Base-by-base conservation (phyloP, 129 eudicot species). In the Calendula officinalis region DNA sequence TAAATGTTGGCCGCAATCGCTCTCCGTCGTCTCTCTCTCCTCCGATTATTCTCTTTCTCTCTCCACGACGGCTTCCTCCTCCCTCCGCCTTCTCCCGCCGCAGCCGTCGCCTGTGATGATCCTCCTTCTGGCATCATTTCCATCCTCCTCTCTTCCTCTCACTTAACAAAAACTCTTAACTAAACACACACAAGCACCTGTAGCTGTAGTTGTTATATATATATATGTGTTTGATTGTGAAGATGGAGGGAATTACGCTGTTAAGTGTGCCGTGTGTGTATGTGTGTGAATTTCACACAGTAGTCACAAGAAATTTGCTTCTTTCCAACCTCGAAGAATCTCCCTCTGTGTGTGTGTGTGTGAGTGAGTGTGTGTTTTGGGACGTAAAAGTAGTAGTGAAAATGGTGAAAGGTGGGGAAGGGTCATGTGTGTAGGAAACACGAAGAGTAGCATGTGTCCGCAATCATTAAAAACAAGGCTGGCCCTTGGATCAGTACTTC, bases 31-130 rank as follows among this genome's bases (percentile, higher is more conserved):
- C 95, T 83, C 81, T 92, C 99, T 77, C 99, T 81, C 82, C 96
- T 80, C 71, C 95, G 72, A 56, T 92, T 92, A 56, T 88, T 92
- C 84, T 92, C 99, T 36, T 95, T 92, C 84, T 92, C 99, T 55
- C 91, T 88, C 96, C 91, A 88, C 22, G 99, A 92, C 56, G 99
- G 99, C 75, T 92, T 92, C 84, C 99, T 75, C 85, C 99, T 56
- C 66, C 89, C 96, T 61, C 81, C 81, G 5, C 80, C 77, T 7
- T 60, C 83, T 0, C 70, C 83, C 0, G 75, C 74, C 38, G 82
- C 73, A 15, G 83, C 77, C 61, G 78, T 14, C 47, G 42, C 54
- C 12, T 84, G 63, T 11, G 86, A 56, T 35, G 81, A 64, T 39
- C 77, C 86, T 22, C 75, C 96, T 65, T 83, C 88, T 74, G 77